phyloP scores from a whole-genome alignment of 495 filamentous ascomycete species.

The Daldinia concentrica region DNA sequence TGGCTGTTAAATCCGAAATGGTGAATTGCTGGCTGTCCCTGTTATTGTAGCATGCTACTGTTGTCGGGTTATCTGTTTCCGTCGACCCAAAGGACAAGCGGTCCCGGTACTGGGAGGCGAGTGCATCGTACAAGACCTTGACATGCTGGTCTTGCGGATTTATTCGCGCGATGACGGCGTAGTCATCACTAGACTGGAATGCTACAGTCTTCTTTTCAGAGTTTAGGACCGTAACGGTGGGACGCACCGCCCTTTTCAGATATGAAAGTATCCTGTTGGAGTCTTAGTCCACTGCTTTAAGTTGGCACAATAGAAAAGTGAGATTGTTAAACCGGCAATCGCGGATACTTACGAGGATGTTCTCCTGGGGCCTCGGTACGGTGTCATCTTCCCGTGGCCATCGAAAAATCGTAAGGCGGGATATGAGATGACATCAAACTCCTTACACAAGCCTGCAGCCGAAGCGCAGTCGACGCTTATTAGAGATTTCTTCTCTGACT shows the following conservation, averaged over 20 bases:
- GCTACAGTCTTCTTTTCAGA: conserved; percentile 37
- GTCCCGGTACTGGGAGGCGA: conserved; percentile 51
- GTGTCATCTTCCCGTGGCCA: conserved; percentile 39
- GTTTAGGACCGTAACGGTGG: conserved; percentile 45
- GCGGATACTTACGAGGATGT: conserved; percentile 47
- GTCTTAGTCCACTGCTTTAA: conserved; percentile 8
- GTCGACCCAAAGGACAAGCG: conserved; percentile 55
- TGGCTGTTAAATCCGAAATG: conserved; percentile 44
- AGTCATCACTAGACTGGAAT: conserved; percentile 53
- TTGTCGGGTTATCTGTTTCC: conserved; percentile 35
- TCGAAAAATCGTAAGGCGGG: conserved; percentile 59
- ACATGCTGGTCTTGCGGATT: conserved; percentile 36
- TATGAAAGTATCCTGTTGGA: conserved; percentile 52
- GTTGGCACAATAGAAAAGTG: neutral
- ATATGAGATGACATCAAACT: conserved; percentile 55
- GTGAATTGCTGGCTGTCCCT: conserved; percentile 49
- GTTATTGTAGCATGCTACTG: conserved; percentile 54
- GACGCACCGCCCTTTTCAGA: conserved; percentile 50
- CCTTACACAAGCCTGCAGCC: conserved; percentile 49
- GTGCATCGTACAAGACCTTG: conserved; percentile 31
- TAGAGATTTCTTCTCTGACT: conserved; percentile 40
- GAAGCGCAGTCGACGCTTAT: conserved; percentile 57
- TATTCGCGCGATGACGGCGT: conserved; percentile 55
- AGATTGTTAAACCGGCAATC: neutral
- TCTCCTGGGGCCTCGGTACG: conserved; percentile 56